Conservation (phyloP, 164 flowering plant genomes). For the Paratinospora sagittata region DNA sequence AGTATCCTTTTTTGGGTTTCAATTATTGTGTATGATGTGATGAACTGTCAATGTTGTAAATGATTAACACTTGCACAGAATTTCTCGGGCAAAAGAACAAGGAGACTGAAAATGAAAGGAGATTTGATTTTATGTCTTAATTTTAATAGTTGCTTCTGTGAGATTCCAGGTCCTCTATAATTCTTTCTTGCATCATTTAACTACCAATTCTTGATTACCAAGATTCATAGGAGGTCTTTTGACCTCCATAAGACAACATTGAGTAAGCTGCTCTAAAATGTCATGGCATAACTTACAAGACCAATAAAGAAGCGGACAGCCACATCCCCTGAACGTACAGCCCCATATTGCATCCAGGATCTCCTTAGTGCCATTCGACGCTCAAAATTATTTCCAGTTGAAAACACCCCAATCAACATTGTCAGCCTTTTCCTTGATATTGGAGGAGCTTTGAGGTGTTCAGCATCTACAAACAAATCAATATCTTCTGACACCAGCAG, state of each 20-base stretch:
- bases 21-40: not conserved
- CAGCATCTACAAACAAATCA: constrained; percentile 38
- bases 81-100: not conserved
- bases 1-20: not conserved
- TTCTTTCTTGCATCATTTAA: not conserved
- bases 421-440: constrained; percentile 45
- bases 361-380: constrained; percentile 91
- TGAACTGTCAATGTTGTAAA: not conserved
- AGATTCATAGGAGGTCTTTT: not conserved
- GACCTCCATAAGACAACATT: not conserved
- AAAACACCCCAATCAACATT: constrained; percentile 76
- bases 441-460: constrained; percentile 62
- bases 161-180: not conserved
- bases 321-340: constrained; percentile 72
- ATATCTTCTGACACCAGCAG: constrained; percentile 73
- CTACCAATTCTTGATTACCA: not conserved
- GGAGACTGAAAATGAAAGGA: not conserved
- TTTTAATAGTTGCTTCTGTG: no score
- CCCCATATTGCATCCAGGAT: constrained; percentile 90
- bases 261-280: constrained; percentile 5
- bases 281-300: constrained; percentile 53
- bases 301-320: constrained; percentile 89
- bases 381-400: constrained; percentile 83
- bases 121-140: not conserved
- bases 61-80: not conserved